A percentile compares a stretch with the other conserved stretches of the same genome.
Evolutionary conservation across 345 rosid species (phyloP).

Genomic region (Cochlearia excelsa): DNA sequence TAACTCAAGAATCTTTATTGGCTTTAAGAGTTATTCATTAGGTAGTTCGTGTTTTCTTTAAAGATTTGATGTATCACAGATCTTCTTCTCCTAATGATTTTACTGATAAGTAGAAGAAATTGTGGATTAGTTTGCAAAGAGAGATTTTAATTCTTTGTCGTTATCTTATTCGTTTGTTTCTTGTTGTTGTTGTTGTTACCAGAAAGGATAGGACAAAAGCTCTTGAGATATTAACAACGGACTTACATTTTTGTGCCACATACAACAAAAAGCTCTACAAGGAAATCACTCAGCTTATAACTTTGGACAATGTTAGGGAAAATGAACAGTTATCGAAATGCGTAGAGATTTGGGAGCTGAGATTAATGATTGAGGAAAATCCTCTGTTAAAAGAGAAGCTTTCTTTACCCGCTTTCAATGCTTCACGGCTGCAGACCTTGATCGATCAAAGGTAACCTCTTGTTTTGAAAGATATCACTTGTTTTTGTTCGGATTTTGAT

Average conservation of each 20-base stretch:
- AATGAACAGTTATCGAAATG: constrained; percentile 81
- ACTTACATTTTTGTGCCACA: constrained; percentile 78
- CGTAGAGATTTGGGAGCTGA: constrained; percentile 91
- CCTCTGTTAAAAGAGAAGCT: constrained; percentile 90
- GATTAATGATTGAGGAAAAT: constrained; percentile 81
- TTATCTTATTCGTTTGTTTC: no score
- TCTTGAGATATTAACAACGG: constrained; percentile 77
- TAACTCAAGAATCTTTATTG: no score
- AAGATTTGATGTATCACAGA: no score
- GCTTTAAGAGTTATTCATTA: no score
- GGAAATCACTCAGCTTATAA: constrained; percentile 87
- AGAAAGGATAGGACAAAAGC: constrained; percentile 85
- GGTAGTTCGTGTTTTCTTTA: no score
- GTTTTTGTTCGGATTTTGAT: no score
- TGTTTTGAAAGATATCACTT: no score
- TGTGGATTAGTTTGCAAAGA: background rate
- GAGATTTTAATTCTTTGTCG: no score
- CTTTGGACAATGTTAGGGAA: constrained; percentile 81
- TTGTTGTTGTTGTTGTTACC: background rate
- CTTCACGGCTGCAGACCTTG: constrained; percentile 72
- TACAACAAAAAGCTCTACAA: constrained; percentile 82
- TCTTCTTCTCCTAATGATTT: constrained; percentile 10
- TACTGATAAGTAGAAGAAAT: constrained; percentile 6
- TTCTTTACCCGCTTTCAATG: constrained; percentile 63
- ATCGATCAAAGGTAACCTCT: constrained; percentile 71